Evolutionary conservation across 2,329 filamentous ascomycete species (phyloP), one percentile per base, ranked within the genome.

Genomic region (Acrocalymma vagum): DNA sequence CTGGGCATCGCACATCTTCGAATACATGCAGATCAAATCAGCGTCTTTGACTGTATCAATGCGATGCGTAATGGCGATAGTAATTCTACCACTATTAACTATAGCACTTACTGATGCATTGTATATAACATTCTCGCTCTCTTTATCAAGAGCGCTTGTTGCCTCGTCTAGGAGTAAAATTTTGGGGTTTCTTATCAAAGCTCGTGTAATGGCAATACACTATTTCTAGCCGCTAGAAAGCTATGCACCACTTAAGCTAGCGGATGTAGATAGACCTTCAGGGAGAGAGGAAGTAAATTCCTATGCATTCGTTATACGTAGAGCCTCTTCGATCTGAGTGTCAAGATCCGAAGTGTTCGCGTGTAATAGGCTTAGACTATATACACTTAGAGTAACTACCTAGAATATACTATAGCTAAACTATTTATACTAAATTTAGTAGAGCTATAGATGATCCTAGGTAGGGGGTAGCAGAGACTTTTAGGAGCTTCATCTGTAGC

Each of bases 31-130:
- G 60, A 96, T 96, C 36, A 91, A 74, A 65, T 96, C 92, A 1
- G 92, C 92, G 67, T 93, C 92, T 66, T 95, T 90, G 48, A 96
- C 95, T 0, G 92, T 95, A 60, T 84, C 89, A 11, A 96, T 74
- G 15, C 87, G 76, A 63, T 91, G 88, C 1, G 88, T 88, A 4
- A 92, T n/a, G 3, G 87, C 87, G 3, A 94, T 75, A 46, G 88
- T 88, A 2, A 88, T 82, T 38, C 72, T 62, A n/a, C n/a, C n/a
- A n/a, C n/a, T n/a, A n/a, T n/a, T n/a, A n/a, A n/a, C n/a, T n/a
- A n/a, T n/a, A 7, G 63, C 65, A 24, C 76, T 67, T 1, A 73
- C 69, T 24, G n/a, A n/a, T n/a, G n/a, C n/a, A n/a, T 62, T 61
- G 29, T 74, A 72, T 17, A 78, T 67, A 17, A 70, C 65, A 26